Evolutionary conservation across 2,329 filamentous ascomycete species (phyloP).

Genomic region (Biscogniauxia sp.): DNA sequence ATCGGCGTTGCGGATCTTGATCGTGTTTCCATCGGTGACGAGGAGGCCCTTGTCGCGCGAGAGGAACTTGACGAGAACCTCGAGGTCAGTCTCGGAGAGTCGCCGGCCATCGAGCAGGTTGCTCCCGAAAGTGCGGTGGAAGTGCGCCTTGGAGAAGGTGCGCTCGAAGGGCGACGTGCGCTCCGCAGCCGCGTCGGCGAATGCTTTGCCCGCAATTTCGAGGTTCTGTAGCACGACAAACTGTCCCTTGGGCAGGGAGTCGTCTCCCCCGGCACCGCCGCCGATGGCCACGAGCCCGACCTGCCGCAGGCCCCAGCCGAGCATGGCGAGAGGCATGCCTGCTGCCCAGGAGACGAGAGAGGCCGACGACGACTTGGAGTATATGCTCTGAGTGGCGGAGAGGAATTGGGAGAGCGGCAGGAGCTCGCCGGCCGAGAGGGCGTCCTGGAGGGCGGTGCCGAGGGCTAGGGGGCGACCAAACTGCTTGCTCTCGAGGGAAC

Average conservation of each 20-base stretch:
- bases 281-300: conserved; percentile 53
- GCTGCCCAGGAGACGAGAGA: conserved; percentile 47
- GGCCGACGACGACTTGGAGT: conserved; percentile 56
- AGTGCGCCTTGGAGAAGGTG: conserved; percentile 65
- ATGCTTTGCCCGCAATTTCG: conserved; percentile 55
- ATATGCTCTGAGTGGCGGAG: conserved; percentile 65
- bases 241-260: conserved; percentile 57
- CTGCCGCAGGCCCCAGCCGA: conserved; percentile 74
- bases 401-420: conserved; percentile 70
- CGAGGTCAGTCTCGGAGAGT: conserved; percentile 63
- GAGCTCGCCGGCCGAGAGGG: conserved; percentile 65
- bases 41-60: conserved; percentile 62
- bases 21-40: conserved; percentile 61
- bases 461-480: conserved; percentile 81
- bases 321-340: conserved; percentile 65
- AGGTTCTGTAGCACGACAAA: conserved; percentile 66
- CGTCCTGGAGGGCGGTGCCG: conserved; percentile 74
- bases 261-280: conserved; percentile 34
- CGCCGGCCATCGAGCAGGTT: conserved; percentile 46
- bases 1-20: conserved; percentile 67
- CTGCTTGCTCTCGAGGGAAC: conserved; percentile 70
- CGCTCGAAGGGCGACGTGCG: conserved; percentile 58
- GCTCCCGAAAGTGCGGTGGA: conserved; percentile 56
- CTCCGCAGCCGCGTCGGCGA: conserved; percentile 44
- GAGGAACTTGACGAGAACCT: conserved; percentile 68